Evolutionary conservation across 257 asterid genomes (phyloP), one percentile per base, ranked within the genome.

Genomic region (Fraxinus quadrangulata): DNA sequence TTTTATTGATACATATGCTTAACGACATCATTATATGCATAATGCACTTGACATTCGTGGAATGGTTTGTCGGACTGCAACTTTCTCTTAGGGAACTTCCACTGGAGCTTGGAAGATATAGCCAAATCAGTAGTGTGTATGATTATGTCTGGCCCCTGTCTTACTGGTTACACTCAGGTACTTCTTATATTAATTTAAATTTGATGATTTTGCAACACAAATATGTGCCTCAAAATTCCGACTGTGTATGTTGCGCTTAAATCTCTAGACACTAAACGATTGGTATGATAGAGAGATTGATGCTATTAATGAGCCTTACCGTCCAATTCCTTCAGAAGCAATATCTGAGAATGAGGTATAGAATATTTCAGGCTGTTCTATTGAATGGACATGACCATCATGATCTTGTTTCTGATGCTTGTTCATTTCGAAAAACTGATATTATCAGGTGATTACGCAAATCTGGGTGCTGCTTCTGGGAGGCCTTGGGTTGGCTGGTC

Each of bases 111-210:
- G 71, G 99, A 95, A 77, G 97, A 95, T 85, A 88, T 92, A 51
- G 94, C 97, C 78, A 95, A 92, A 86, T 83, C 98, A 47, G 37
- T 88, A 75, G 96, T 89, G 72, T 95, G 98, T 71, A 95, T 95
- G 98, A 65, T 95, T 30, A 92, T 92, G 99, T 92, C 99, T 31
- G 99, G 98, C 70, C 97, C 99, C n/a, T 91, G 87, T 83, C 90
- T 95, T 73, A 95, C 99, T 65, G 99, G 99, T 80, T 92, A 91
- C 83, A 92, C 99, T 70, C 99, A 91, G 97, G 99, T 95, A 80
- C 73, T 75, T 45, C 69, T 72, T 65, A 51, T 67, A 42, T 72
- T 63, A 37, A 70, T 34, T 31, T 66, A 37, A 56, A 9, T 26
- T 59, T 80, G 54, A 37, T 40, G 33, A 31, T 72, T 82, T 79